Percentiles rank a stretch among this genome's conserved stretches.
phyloP scores from a whole-genome alignment of 306 rosid species.

The Clitoria ternatea region DNA sequence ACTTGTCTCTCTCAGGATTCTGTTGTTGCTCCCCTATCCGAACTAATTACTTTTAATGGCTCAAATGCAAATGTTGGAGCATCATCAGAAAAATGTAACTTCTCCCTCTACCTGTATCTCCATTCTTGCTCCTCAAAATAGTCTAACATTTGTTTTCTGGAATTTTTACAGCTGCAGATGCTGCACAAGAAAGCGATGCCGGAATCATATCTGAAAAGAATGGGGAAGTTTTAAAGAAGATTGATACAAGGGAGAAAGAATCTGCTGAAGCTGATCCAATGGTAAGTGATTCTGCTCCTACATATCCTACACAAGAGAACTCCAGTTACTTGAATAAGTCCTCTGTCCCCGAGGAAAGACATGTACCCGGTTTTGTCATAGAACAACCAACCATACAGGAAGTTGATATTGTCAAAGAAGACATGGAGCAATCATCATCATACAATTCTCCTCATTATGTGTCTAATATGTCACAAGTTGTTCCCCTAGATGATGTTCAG shows the following conservation, averaged over 20 bases:
- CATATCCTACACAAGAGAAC: conserved; percentile 24
- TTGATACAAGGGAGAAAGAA: conserved; percentile 16
- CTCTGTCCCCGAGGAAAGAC: conserved; percentile 28
- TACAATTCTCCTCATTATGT: conserved; percentile 18
- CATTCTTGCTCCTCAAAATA: neutral
- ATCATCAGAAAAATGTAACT: conserved; percentile 39
- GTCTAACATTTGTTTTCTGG: conserved; percentile 24
- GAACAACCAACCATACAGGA: conserved; percentile 33
- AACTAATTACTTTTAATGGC: conserved; percentile 26
- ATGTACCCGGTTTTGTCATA: conserved; percentile 14
- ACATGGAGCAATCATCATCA: conserved; percentile 20
- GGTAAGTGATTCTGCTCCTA: conserved; percentile 27
- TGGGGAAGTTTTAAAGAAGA: conserved; percentile 21
- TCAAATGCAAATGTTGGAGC: conserved; percentile 8
- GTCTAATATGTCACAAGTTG: conserved; percentile 29
- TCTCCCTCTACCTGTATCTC: conserved; percentile 9
- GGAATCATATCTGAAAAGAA: conserved; percentile 28
- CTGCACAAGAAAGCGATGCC: conserved; percentile 27
- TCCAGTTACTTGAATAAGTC: conserved; percentile 22
- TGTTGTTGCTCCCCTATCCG: conserved; percentile 21
- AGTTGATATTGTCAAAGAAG: conserved; percentile 36
- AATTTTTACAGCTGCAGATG: conserved; percentile 37
- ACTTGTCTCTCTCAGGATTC: conserved; percentile 23
- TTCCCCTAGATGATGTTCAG: conserved; percentile 4
- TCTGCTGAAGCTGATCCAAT: conserved; percentile 24